These are phyloP conservation scores for Lichtheimia ramosa DNA, from an alignment of 371 early-diverging fungal species.

Conservation along the genomic window DNA sequence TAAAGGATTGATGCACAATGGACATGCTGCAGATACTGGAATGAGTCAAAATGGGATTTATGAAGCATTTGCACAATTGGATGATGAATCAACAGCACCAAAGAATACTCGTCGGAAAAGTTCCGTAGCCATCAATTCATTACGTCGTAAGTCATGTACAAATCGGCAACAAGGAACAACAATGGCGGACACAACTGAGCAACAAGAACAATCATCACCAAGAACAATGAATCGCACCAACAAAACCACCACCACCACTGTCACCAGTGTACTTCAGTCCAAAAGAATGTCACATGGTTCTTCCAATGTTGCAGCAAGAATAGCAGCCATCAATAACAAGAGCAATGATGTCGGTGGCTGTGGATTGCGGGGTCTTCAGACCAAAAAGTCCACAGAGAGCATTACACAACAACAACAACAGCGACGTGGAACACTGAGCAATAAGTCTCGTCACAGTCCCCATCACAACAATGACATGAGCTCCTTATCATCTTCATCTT, in stretches of 20 bases:
- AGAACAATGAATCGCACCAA: slow-evolving; percentile 2
- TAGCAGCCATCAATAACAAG: neutral
- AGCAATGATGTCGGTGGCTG: neutral
- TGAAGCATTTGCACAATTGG: slow-evolving; percentile 32
- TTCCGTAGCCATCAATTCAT: slow-evolving; percentile 1
- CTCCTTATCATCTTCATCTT: slow-evolving; percentile 15
- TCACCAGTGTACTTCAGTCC: no score
- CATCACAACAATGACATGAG: neutral
- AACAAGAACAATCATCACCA: neutral
- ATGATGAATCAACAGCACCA: slow-evolving; percentile 11
- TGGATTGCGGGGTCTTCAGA: slow-evolving; percentile 5
- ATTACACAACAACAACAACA: slow-evolving; percentile 1
- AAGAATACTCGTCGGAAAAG: slow-evolving; percentile 4
- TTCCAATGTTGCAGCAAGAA: no score
- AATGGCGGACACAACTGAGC: neutral
- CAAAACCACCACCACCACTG: neutral
- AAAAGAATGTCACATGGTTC: no score
- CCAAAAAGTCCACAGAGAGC: slow-evolving; percentile 17
- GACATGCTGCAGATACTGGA: slow-evolving; percentile 19
- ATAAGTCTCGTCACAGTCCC: neutral
- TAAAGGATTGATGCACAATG: slow-evolving; percentile 12
- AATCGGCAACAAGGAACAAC: neutral
- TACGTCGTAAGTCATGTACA: slow-evolving; percentile 5
- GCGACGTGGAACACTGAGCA: neutral
- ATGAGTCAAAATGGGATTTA: slow-evolving; percentile 29